Evolutionary conservation across 106 monocot genomes (phyloP).

Genomic region (Xerophyta viscosa): DNA sequence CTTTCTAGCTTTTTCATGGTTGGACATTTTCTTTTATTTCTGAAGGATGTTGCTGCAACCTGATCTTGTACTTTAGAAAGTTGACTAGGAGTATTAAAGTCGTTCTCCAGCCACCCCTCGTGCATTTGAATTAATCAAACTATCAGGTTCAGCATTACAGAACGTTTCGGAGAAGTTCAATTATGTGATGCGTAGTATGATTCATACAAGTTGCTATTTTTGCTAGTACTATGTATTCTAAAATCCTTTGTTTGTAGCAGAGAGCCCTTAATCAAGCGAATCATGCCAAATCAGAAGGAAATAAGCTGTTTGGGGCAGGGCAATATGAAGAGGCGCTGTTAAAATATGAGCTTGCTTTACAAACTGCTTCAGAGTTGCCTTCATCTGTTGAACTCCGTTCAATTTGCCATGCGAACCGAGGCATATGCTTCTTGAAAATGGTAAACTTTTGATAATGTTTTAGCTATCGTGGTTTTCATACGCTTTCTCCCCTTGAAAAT

Average conservation of each 20-base stretch:
- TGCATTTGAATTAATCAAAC: too few species aligned
- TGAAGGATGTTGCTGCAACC: too few species aligned
- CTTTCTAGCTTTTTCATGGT: too few species aligned
- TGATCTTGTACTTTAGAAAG: too few species aligned
- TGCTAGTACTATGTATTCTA: background rate
- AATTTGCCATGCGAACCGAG: constrained; percentile 78
- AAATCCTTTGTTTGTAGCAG: constrained; percentile 15
- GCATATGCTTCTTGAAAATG: constrained; percentile 70
- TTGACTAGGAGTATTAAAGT: too few species aligned
- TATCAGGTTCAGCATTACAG: too few species aligned
- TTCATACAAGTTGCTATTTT: background rate
- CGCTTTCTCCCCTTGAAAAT: background rate
- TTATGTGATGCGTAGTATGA: background rate
- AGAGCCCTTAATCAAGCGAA: constrained; percentile 56
- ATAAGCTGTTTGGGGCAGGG: constrained; percentile 50
- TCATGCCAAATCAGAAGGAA: constrained; percentile 68
- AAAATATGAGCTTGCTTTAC: constrained; percentile 56
- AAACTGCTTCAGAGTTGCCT: constrained; percentile 56
- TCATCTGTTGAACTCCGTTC: constrained; percentile 59
- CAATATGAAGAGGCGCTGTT: constrained; percentile 57
- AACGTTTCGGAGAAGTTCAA: too few species aligned
- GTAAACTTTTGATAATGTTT: constrained; percentile 18
- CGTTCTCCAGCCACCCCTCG: too few species aligned
- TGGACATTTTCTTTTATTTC: too few species aligned
- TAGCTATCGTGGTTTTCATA: background rate